A percentile compares a stretch with the other conserved stretches of the same genome.
phyloP scores from a whole-genome alignment of 2,329 filamentous ascomycete species.

The Orbilia blumenaviensis region DNA sequence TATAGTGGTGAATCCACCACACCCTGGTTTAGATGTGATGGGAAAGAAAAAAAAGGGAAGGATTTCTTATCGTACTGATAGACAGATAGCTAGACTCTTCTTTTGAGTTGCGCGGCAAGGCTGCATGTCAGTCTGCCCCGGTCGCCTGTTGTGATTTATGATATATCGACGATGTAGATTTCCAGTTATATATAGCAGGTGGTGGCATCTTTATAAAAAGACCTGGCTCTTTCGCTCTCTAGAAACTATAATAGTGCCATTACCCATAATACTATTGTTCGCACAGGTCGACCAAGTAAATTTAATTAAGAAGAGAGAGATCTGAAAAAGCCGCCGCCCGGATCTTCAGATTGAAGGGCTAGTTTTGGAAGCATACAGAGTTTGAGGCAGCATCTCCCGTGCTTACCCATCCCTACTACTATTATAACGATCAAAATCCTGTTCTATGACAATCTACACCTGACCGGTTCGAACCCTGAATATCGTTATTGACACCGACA shows the following conservation, averaged over 20 bases:
- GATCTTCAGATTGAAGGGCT: conserved; percentile 37
- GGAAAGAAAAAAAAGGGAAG: background rate
- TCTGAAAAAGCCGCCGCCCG: conserved; percentile 5
- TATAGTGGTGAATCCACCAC: background rate
- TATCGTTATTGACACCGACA: background rate
- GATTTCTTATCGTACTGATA: conserved; percentile 19
- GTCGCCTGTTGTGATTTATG: too few species aligned
- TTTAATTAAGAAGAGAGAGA: background rate
- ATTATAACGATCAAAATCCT: background rate
- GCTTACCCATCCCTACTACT: background rate
- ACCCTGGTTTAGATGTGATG: background rate
- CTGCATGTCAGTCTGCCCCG: conserved; percentile 35
- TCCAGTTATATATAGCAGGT: background rate
- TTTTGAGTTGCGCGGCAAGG: conserved; percentile 36
- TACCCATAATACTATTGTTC: conserved; percentile 3
- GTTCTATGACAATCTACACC: conserved; percentile 23
- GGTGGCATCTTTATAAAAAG: background rate
- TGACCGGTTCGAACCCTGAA: conserved; percentile 17
- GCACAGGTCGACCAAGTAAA: background rate
- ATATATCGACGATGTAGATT: conserved; percentile 4
- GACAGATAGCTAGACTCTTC: too few species aligned
- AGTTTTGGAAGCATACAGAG: conserved; percentile 40
- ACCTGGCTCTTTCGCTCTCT: conserved; percentile 34
- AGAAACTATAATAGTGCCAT: background rate
- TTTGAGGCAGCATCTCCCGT: conserved; percentile 33